Percentiles rank a stretch among this genome's conserved stretches.
phyloP scores from a whole-genome alignment of 2,329 filamentous ascomycete genomes.

The Colletotrichum sp. region DNA sequence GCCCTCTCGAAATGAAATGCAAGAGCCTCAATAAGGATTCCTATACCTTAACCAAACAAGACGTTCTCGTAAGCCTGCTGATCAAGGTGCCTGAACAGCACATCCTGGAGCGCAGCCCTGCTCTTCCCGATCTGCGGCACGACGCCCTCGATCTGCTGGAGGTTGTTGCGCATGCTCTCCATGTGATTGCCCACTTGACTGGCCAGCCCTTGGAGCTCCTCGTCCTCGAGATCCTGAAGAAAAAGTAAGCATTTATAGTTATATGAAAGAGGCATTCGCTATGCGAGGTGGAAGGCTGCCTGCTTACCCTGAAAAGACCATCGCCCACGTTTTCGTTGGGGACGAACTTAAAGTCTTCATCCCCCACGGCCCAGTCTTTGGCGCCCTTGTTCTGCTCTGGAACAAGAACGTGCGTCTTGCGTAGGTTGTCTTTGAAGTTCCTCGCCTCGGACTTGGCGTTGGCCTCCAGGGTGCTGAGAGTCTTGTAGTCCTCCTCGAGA shows the following conservation, averaged over 20 bases:
- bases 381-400: slow-evolving; percentile 35
- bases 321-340: background rate
- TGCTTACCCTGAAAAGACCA: slow-evolving; percentile 34
- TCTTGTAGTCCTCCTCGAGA: slow-evolving; percentile 60
- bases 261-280: background rate
- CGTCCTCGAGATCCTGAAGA: slow-evolving; percentile 41
- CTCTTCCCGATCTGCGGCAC: slow-evolving; percentile 52
- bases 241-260: background rate
- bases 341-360: slow-evolving; percentile 22
- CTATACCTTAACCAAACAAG: slow-evolving; percentile 40
- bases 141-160: slow-evolving; percentile 58
- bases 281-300: background rate
- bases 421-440: slow-evolving; percentile 53
- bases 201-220: slow-evolving; percentile 49
- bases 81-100: slow-evolving; percentile 51
- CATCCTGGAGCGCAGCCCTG: slow-evolving; percentile 53
- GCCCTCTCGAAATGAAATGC: background rate
- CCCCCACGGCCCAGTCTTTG: background rate
- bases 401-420: slow-evolving; percentile 56
- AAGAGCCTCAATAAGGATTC: too few species aligned
- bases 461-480: slow-evolving; percentile 54
- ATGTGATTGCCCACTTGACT: slow-evolving; percentile 59
- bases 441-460: slow-evolving; percentile 61
- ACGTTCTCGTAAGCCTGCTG: slow-evolving; percentile 52
- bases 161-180: slow-evolving; percentile 60